Conservation (phyloP, 495 filamentous ascomycete species). For the Tetracladium marchalianum region DNA sequence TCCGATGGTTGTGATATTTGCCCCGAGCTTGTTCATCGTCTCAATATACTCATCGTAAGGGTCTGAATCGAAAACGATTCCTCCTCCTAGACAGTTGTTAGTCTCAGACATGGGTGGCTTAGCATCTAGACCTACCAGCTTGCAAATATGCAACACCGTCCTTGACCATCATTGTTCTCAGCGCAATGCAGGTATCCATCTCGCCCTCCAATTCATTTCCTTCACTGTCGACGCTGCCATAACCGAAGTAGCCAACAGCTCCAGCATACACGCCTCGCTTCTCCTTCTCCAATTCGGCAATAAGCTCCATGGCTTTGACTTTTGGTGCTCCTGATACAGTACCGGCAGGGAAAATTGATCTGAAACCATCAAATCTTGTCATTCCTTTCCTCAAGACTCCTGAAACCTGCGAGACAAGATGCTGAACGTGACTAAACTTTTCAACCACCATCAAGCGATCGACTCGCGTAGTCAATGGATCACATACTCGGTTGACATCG, state of each 20-base stretch:
- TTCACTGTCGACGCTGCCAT: conserved; percentile 40
- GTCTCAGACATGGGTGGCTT: background rate
- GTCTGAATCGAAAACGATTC: conserved; percentile 94
- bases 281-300: conserved; percentile 86
- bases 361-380: conserved; percentile 91
- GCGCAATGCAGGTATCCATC: conserved; percentile 98
- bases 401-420: conserved; percentile 89
- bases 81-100: conserved; percentile 49
- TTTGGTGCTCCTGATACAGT: conserved; percentile 93
- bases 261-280: conserved; percentile 94
- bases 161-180: conserved; percentile 93
- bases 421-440: conserved; percentile 92
- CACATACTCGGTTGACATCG: conserved; percentile 92
- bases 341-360: conserved; percentile 91
- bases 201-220: conserved; percentile 54
- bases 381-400: conserved; percentile 72
- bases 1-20: conserved; percentile 78
- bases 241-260: conserved; percentile 91
- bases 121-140: conserved; percentile 42
- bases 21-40: conserved; percentile 92
- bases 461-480: conserved; percentile 77
- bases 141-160: conserved; percentile 86
- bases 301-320: conserved; percentile 92
- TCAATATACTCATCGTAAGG: conserved; percentile 91
- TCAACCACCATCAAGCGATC: conserved; percentile 95